Percentiles rank a stretch among this genome's conserved stretches.
These are phyloP conservation scores for Hortiboletus flavorubellus DNA, from an alignment of 768 basidiomycete species.

Conservation along the genomic window DNA sequence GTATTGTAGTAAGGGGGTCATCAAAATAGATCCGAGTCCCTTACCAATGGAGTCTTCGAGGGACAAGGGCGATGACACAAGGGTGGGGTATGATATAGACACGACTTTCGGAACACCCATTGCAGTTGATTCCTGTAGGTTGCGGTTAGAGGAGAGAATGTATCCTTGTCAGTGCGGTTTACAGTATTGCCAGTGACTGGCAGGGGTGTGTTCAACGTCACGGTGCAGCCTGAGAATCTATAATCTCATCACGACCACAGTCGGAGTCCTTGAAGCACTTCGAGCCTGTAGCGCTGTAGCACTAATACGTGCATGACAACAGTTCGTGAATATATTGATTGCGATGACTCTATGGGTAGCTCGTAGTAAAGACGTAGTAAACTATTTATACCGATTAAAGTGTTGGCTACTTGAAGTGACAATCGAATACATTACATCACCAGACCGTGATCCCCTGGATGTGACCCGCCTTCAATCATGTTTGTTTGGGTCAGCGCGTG, in stretches of 20 bases:
- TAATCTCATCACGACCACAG: no score
- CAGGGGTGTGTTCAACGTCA: no score
- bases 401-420: not conserved
- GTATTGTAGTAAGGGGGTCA: not conserved
- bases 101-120: constrained; percentile 33
- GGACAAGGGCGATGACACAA: constrained; percentile 51
- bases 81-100: constrained; percentile 57
- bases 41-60: constrained; percentile 62
- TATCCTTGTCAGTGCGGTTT: not conserved
- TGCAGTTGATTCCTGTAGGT: constrained; percentile 14
- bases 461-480: constrained; percentile 21
- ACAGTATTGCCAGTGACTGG: not conserved
- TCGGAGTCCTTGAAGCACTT: no score
- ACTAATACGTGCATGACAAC: no score
- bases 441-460: not conserved
- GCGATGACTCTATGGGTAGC: no score
- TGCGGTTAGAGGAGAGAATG: no score
- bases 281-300: no score
- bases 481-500: constrained; percentile 57
- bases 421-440: constrained; percentile 1
- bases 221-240: no score
- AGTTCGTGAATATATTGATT: no score
- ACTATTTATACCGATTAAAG: not conserved
- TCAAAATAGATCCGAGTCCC: constrained; percentile 8
- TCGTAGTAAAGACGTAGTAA: no score